phyloP scores from a whole-genome alignment of 2,329 filamentous ascomycete species.

The Dissoconium aciculare region DNA sequence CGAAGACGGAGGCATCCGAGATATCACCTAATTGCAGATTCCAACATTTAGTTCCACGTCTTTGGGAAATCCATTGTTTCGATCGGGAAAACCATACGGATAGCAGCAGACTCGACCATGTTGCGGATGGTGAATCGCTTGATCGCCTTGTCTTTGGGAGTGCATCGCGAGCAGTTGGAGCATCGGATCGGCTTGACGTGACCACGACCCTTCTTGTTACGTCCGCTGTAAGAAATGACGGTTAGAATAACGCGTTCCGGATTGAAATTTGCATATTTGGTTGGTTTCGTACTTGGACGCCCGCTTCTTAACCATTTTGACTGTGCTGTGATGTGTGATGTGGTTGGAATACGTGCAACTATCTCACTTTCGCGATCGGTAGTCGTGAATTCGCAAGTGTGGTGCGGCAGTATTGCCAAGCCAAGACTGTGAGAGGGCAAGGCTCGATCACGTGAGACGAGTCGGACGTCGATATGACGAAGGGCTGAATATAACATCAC shows the following conservation, averaged over 20 bases:
- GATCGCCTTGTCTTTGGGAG: conserved; percentile 99
- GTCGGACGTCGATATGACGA: too few species aligned
- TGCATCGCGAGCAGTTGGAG: conserved; percentile 70
- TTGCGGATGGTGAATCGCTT: conserved; percentile 99
- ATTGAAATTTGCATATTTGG: neutral
- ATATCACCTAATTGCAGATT: conserved; percentile 70
- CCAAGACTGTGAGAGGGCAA: too few species aligned
- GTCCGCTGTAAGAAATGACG: conserved; percentile 53
- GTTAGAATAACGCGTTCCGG: too few species aligned
- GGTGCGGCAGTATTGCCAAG: neutral
- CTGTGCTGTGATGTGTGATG: conserved; percentile 29
- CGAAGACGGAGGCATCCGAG: conserved; percentile 97
- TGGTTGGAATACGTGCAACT: conserved; percentile 6
- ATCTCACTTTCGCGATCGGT: neutral
- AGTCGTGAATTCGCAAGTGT: conserved; percentile 1
- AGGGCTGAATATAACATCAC: too few species aligned
- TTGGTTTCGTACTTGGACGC: conserved; percentile 48
- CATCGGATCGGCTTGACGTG: conserved; percentile 98
- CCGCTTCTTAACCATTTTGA: conserved; percentile 63
- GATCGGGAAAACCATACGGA: conserved; percentile 61
- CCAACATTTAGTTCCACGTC: conserved; percentile 8
- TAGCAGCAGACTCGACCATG: conserved; percentile 99
- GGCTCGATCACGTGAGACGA: too few species aligned
- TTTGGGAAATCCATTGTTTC: conserved; percentile 1
- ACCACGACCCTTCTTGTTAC: conserved; percentile 99